These are phyloP conservation scores for Mortierella antarctica DNA, from an alignment of 192 early-diverging fungal species.

Conservation along the genomic window DNA sequence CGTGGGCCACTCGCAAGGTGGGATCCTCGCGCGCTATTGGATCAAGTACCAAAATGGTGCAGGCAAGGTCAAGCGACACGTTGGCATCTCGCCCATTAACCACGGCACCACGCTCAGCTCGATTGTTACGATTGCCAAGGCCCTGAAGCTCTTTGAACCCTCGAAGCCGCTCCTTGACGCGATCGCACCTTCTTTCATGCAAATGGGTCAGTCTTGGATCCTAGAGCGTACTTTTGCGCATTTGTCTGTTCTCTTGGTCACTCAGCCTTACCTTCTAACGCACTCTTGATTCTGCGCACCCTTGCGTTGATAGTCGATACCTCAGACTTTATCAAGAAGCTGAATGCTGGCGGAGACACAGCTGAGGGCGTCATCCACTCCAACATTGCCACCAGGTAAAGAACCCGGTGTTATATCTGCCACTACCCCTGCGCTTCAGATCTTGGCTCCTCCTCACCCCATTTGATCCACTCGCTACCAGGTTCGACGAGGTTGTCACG, in stretches of 20 bases:
- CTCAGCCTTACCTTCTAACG: background rate
- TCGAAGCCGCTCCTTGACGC: conserved; percentile 12
- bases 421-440: background rate
- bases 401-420: background rate
- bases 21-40: conserved; percentile 43
- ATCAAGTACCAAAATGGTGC: conserved; percentile 31
- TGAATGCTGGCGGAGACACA: conserved; percentile 21
- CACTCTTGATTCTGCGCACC: background rate
- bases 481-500: conserved; percentile 37
- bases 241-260: background rate
- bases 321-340: conserved; percentile 22
- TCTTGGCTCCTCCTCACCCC: background rate
- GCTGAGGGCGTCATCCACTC: conserved; percentile 22
- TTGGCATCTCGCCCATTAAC: conserved; percentile 32
- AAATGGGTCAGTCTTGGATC: conserved; percentile 21
- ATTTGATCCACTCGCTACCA: background rate
- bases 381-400: conserved; percentile 30
- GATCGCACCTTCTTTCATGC: conserved; percentile 23
- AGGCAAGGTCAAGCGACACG: conserved; percentile 32
- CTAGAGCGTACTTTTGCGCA: background rate
- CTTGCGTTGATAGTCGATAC: background rate
- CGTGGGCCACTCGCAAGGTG: conserved; percentile 42
- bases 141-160: conserved; percentile 6
- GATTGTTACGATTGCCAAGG: conserved; percentile 23
- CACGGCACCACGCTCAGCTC: conserved; percentile 33